Percentiles rank a stretch among this genome's conserved stretches.
phyloP scores from a whole-genome alignment of 345 rosid genomes.

The Salix purpurea region DNA sequence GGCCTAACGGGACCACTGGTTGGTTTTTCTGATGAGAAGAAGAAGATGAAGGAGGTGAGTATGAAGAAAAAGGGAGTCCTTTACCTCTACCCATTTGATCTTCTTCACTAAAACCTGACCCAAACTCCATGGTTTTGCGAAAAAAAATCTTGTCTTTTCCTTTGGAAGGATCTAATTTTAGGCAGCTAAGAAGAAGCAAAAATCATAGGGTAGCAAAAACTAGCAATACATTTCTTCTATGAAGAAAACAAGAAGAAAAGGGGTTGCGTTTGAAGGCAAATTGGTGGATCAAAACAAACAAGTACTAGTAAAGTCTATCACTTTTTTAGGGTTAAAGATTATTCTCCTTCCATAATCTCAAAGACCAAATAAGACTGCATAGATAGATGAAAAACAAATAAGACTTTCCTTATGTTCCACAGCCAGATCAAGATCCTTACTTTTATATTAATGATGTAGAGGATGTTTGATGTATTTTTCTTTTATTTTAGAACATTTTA shows the following conservation, averaged over 20 bases:
- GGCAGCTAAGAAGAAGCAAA: background rate
- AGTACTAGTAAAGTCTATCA: background rate
- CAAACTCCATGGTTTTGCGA: slow-evolving; percentile 25
- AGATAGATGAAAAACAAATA: background rate
- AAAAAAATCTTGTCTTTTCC: background rate
- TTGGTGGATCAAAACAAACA: background rate
- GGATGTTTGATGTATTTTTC: too few species aligned
- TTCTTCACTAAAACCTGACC: slow-evolving; percentile 24
- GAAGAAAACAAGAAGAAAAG: background rate
- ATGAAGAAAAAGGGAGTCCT: slow-evolving; percentile 21
- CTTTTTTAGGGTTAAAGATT: slow-evolving; percentile 15
- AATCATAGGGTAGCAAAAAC: background rate
- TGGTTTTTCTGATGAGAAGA: slow-evolving; percentile 3
- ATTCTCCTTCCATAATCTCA: background rate
- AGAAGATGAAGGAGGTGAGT: slow-evolving; percentile 18
- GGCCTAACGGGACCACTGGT: background rate
- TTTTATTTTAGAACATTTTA: too few species aligned
- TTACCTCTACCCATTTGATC: slow-evolving; percentile 23
- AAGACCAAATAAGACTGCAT: background rate
- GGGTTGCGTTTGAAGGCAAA: background rate
- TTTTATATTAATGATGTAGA: too few species aligned
- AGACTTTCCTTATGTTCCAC: too few species aligned
- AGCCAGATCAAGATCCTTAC: too few species aligned
- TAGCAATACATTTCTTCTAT: background rate
- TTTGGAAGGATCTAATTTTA: background rate